These are phyloP conservation scores for Chrysoporthe austroafricana DNA, from an alignment of 2,329 filamentous ascomycete species.

Conservation along the genomic window DNA sequence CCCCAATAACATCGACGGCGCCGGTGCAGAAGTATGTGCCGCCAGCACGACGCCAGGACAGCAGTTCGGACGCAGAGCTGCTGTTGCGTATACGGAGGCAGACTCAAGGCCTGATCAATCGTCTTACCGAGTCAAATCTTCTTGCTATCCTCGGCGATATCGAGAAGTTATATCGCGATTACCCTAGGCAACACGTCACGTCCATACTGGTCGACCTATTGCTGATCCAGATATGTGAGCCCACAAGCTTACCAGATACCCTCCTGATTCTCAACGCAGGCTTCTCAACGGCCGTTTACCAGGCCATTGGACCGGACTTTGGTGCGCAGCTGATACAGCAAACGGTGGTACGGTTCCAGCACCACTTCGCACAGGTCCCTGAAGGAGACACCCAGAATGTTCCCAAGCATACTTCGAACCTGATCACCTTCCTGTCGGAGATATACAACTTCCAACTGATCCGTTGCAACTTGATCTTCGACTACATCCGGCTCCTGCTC, in stretches of 20 bases:
- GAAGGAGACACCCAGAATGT: constrained; percentile 37
- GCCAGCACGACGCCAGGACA: constrained; percentile 73
- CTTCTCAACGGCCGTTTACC: constrained; percentile 87
- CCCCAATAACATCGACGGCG: constrained; percentile 59
- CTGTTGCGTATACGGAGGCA: constrained; percentile 74
- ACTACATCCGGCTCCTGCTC: constrained; percentile 83
- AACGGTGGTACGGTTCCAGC: constrained; percentile 75
- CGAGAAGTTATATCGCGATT: constrained; percentile 79
- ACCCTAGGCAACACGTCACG: constrained; percentile 88
- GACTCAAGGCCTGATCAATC: constrained; percentile 87
- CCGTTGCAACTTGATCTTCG: constrained; percentile 81
- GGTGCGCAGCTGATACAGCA: constrained; percentile 84
- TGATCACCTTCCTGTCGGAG: constrained; percentile 81
- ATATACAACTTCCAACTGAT: constrained; percentile 93
- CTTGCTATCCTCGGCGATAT: constrained; percentile 81
- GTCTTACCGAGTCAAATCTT: constrained; percentile 88
- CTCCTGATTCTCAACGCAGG: constrained; percentile 90
- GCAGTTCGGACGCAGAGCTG: constrained; percentile 67
- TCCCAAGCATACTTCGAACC: constrained; percentile 70
- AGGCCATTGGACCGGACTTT: constrained; percentile 84
- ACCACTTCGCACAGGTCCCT: constrained; percentile 56
- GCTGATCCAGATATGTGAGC: constrained; percentile 77
- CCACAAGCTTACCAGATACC: constrained; percentile 79
- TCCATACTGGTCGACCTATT: constrained; percentile 77
- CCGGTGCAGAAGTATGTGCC: constrained; percentile 78